These are phyloP conservation scores for Penicillium sp. DNA, from an alignment of 2,329 filamentous ascomycete species.

Conservation along the genomic window DNA sequence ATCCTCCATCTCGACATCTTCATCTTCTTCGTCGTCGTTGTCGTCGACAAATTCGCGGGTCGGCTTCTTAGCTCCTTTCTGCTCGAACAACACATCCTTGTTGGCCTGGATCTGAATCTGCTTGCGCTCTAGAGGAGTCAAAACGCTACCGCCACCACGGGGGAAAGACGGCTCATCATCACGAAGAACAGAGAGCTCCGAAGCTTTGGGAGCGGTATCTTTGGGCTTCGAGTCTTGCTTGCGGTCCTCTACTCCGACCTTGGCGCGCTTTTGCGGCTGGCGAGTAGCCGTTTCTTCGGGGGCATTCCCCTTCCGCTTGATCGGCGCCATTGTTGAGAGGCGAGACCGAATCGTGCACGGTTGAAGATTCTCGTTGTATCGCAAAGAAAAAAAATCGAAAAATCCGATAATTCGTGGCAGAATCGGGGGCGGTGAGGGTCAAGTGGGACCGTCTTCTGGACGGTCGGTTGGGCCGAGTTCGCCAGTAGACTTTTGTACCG, in stretches of 20 bases:
- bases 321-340: conserved; percentile 44
- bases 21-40: conserved; percentile 61
- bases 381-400: conserved; percentile 31
- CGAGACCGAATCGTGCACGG: conserved; percentile 27
- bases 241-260: conserved; percentile 39
- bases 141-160: conserved; percentile 82
- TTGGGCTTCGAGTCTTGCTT: conserved; percentile 39
- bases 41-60: conserved; percentile 57
- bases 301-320: conserved; percentile 49
- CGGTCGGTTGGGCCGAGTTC: background rate
- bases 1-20: conserved; percentile 53
- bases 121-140: conserved; percentile 93
- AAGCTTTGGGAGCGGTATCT: conserved; percentile 33
- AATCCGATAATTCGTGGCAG: conserved; percentile 27
- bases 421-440: conserved; percentile 18
- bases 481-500: background rate
- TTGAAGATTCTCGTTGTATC: conserved; percentile 31
- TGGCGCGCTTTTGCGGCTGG: conserved; percentile 45
- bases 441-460: conserved; percentile 11
- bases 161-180: conserved; percentile 91
- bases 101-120: conserved; percentile 94
- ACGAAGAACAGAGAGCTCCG: conserved; percentile 50
- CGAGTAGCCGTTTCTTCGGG: conserved; percentile 39
- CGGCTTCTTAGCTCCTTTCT: conserved; percentile 60
- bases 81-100: conserved; percentile 87